Evolutionary conservation across 805 yeast species (phyloP).

Genomic region (Saccharomyces kudriavzevii): DNA sequence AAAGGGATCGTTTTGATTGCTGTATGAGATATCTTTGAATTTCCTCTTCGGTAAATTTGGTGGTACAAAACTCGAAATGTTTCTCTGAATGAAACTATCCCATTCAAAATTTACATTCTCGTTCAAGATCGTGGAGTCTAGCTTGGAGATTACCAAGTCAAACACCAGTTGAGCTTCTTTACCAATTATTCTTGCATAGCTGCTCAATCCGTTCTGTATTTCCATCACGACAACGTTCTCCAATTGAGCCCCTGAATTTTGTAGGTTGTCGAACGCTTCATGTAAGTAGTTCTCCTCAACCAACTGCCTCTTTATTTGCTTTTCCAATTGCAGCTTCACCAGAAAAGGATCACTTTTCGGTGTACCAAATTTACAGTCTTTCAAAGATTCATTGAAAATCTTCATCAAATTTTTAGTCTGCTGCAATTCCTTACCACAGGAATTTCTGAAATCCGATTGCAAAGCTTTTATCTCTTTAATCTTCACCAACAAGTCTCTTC

Average conservation of each 20-base stretch:
- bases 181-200: conserved; percentile 61
- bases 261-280: conserved; percentile 82
- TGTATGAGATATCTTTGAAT: conserved; percentile 53
- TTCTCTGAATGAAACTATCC: conserved; percentile 71
- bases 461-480: conserved; percentile 80
- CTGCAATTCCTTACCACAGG: conserved; percentile 58
- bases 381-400: conserved; percentile 53
- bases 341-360: conserved; percentile 72
- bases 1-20: conserved; percentile 60
- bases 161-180: conserved; percentile 68
- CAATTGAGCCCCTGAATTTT: conserved; percentile 78
- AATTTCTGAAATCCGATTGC: conserved; percentile 77
- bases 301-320: conserved; percentile 68
- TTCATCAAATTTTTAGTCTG: conserved; percentile 52
- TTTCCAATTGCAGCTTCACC: conserved; percentile 61
- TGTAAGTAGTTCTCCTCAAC: conserved; percentile 79
- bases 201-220: conserved; percentile 71
- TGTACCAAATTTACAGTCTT: conserved; percentile 42
- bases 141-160: conserved; percentile 53
- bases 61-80: conserved; percentile 58
- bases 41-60: conserved; percentile 55
- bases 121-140: conserved; percentile 61
- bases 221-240: conserved; percentile 84
- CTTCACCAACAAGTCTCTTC: conserved; percentile 71
- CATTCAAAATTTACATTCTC: conserved; percentile 81